Evolutionary conservation across 352 stramenopile genomes (phyloP), one percentile per base, ranked within the genome.

Genomic region (Pythium utonaiense): DNA sequence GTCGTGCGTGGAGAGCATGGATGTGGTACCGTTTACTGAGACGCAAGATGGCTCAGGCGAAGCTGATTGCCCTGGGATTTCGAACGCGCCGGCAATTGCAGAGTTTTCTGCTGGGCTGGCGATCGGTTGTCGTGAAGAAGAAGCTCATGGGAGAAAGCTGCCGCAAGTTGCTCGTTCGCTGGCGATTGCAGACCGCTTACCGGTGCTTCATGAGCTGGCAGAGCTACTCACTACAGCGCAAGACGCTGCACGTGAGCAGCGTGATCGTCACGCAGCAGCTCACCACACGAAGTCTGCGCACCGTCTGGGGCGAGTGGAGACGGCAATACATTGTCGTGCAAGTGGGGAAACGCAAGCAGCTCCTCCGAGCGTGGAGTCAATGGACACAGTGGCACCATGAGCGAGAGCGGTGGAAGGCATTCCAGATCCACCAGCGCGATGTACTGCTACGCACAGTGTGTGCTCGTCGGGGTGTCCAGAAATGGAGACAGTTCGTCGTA

Each of bases 141-240:
- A 41, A 25, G 24, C 22, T 42, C 5, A n/a, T 65, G 30, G 27
- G 31, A 0, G 45, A 53, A 27, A 47, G 24, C 0, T 71, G 67
- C 21, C 64, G 62, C 0, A 64, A 64, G 4, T 1, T 80, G 6
- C 12, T 86, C 2, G 47, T 59, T 2, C 64, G 64, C 6, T 85
- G 77, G 77, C 63, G 68, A 48, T 41, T 80, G 58, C 69, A 77
- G 16, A 78, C 61, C 16, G 58, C 25, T 1, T 76, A 72, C 47
- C 71, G 59, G 8, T 83, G 77, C 49, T 81, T 85, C 51, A 25
- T 33, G 9, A 31, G 36, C 12, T 79, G 71, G 71, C 40, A 66
- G 0, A 27, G 21, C 9, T 33, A 45, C 19, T 10, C 44, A 2
- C 56, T 64, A 1, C 45, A 47, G 3, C 44, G 41, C 36, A 62